Evolutionary conservation across 176 grass and related monocot genomes (phyloP).

Genomic region (Elaeis guineensis): DNA sequence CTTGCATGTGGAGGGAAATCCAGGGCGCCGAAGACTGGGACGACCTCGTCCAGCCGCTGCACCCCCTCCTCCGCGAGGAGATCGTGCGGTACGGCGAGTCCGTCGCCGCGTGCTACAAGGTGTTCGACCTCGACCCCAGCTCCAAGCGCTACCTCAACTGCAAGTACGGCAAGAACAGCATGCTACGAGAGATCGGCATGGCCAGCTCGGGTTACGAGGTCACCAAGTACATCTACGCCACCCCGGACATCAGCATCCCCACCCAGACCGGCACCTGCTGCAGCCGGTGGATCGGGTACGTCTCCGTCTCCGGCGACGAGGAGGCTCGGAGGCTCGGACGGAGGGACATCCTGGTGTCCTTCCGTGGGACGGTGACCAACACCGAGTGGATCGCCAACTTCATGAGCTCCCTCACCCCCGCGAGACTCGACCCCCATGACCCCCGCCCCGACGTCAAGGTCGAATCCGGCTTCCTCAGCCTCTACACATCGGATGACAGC

Average conservation of each 20-base stretch:
- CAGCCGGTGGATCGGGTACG: conserved; percentile 83
- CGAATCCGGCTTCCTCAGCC: conserved; percentile 58
- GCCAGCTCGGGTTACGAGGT: conserved; percentile 42
- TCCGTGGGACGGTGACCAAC: conserved; percentile 58
- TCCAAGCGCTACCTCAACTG: conserved; percentile 70
- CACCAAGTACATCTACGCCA: conserved; percentile 64
- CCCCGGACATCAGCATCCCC: conserved; percentile 36
- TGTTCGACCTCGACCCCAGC: conserved; percentile 51
- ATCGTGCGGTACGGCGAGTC: conserved; percentile 76
- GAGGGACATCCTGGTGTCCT: conserved; percentile 50
- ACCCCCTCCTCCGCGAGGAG: conserved; percentile 56
- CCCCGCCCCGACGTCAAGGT: conserved; percentile 50
- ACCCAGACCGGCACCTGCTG: conserved; percentile 11
- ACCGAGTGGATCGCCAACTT: conserved; percentile 76
- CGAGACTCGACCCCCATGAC: conserved; percentile 50
- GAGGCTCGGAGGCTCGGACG: conserved; percentile 31
- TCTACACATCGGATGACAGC: conserved; percentile 63
- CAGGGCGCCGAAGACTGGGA: conserved; percentile 58
- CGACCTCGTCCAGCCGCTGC: conserved; percentile 46
- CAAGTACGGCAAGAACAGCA: conserved; percentile 56
- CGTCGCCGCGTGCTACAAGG: conserved; percentile 63
- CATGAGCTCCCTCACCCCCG: conserved; percentile 63
- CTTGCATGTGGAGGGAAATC: conserved; percentile 53
- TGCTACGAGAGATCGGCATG: conserved; percentile 62
- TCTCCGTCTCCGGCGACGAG: conserved; percentile 34